phyloP scores from a whole-genome alignment of 2,329 filamentous ascomycete species.

The Tolypocladium endophyticum region DNA sequence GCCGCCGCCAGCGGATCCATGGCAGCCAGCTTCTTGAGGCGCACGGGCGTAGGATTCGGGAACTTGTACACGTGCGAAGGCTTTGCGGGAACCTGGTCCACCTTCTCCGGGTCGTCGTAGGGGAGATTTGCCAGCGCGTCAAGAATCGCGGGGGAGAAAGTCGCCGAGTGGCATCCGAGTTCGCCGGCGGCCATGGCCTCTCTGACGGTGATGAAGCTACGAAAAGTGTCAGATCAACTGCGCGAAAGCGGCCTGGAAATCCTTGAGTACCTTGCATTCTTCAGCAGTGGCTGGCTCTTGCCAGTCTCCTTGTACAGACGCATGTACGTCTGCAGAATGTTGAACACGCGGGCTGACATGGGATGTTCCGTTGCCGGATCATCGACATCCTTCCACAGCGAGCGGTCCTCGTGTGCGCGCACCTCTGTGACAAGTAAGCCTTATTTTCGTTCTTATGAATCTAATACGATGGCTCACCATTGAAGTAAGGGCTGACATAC shows the following conservation, averaged over 20 bases:
- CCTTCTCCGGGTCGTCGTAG: slow-evolving; percentile 25
- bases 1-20: slow-evolving; percentile 28
- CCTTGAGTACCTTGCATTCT: slow-evolving; percentile 24
- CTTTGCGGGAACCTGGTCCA: slow-evolving; percentile 27
- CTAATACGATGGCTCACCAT: slow-evolving; percentile 18
- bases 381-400: slow-evolving; percentile 33
- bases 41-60: slow-evolving; percentile 17
- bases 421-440: slow-evolving; percentile 20
- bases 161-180: slow-evolving; percentile 34
- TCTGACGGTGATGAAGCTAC: background rate
- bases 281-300: slow-evolving; percentile 35
- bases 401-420: slow-evolving; percentile 28
- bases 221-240: background rate
- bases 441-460: background rate
- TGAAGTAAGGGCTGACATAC: slow-evolving; percentile 40
- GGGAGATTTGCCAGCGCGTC: slow-evolving; percentile 25
- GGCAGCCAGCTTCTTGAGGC: slow-evolving; percentile 22
- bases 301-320: slow-evolving; percentile 34
- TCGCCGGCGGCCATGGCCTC: slow-evolving; percentile 16
- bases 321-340: slow-evolving; percentile 37
- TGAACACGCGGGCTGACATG: slow-evolving; percentile 34
- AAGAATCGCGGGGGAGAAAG: slow-evolving; percentile 28
- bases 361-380: slow-evolving; percentile 36
- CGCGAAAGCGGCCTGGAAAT: background rate
- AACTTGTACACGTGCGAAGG: slow-evolving; percentile 26